Base-by-base conservation (phyloP, 2,329 filamentous ascomycete species). In the Trichoderma polysporum region DNA sequence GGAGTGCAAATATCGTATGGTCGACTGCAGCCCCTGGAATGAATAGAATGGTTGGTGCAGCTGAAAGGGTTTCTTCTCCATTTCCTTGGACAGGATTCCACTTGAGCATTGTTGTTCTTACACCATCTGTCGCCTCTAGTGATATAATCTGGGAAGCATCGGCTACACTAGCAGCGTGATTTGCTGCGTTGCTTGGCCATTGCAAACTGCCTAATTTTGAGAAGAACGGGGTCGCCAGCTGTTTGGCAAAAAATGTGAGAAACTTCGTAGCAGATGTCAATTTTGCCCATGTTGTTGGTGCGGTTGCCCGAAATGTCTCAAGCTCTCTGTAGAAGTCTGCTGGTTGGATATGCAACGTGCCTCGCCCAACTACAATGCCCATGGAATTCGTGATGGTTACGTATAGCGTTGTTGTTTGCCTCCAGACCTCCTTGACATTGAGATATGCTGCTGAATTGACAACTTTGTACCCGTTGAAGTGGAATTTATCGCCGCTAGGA, bases 51-150 rank as follows among this genome's bases (percentile, higher is more conserved):
- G n/a, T n/a, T n/a, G n/a, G n/a, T n/a, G n/a, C n/a, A n/a, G n/a
- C n/a, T n/a, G n/a, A n/a, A n/a, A n/a, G n/a, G n/a, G n/a, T n/a
- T n/a, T n/a, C n/a, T n/a, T n/a, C 82, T 1, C 86, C 82, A 73
- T 90, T 89, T 68, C 82, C 84, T 35, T 82, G 80, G 63, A 90
- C 87, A 31, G 86, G 81, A 67, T 87, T 82, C 85, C 85, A 90
- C 72, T 87, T 80, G 71, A 86, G 81, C 72, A 90, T 76, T 2
- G 79, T 80, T 1, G 86, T 84, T 66, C 78, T 75, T 3, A 88
- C 82, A 4, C 81, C 81, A 72, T 90, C 87, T 0, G 74, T 71
- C 1, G 87, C 85, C 2, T 75, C 76, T 13, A 89, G 79, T 31
- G 78, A 75, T 66, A 79, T 80, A 1, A 79, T 79, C 25, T 77